phyloP scores from a whole-genome alignment of 78 protist species.

The Dictyostelium citrinum region DNA sequence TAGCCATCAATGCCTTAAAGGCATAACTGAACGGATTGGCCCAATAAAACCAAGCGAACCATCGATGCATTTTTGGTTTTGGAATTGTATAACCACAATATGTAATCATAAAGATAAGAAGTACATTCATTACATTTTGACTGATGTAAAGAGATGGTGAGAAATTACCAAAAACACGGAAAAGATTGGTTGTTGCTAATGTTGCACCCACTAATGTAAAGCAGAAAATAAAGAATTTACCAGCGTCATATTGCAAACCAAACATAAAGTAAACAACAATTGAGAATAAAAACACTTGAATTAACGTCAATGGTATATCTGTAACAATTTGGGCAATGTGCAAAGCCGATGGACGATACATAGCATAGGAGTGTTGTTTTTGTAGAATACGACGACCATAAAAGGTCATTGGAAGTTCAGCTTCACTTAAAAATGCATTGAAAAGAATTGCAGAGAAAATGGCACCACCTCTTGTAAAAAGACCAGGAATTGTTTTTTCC shows the following conservation, averaged over 20 bases:
- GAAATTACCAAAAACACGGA: constrained; percentile 47
- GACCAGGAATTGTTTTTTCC: not conserved
- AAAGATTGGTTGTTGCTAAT: constrained; percentile 8
- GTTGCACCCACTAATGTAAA: constrained; percentile 41
- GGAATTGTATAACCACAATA: constrained; percentile 55
- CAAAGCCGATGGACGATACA: constrained; percentile 63
- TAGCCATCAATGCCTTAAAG: constrained; percentile 39
- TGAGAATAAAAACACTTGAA: constrained; percentile 28
- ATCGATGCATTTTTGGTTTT: constrained; percentile 40
- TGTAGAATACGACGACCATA: constrained; percentile 48
- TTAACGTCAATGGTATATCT: constrained; percentile 11
- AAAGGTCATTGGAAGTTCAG: constrained; percentile 7
- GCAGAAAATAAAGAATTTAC: constrained; percentile 28
- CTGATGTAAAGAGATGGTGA: constrained; percentile 21
- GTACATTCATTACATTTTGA: constrained; percentile 14
- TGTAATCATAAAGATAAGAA: constrained; percentile 51
- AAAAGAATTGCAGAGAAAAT: constrained; percentile 25
- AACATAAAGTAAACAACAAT: constrained; percentile 65
- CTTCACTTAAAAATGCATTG: not conserved
- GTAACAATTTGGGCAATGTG: constrained; percentile 31
- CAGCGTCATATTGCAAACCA: constrained; percentile 27
- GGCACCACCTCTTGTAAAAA: constrained; percentile 61
- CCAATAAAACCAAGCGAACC: constrained; percentile 74
- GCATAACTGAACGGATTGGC: constrained; percentile 28
- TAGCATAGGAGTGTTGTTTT: constrained; percentile 67